Base-by-base conservation (phyloP, 139 green algal species). In the Mychonastes homosphaera region DNA sequence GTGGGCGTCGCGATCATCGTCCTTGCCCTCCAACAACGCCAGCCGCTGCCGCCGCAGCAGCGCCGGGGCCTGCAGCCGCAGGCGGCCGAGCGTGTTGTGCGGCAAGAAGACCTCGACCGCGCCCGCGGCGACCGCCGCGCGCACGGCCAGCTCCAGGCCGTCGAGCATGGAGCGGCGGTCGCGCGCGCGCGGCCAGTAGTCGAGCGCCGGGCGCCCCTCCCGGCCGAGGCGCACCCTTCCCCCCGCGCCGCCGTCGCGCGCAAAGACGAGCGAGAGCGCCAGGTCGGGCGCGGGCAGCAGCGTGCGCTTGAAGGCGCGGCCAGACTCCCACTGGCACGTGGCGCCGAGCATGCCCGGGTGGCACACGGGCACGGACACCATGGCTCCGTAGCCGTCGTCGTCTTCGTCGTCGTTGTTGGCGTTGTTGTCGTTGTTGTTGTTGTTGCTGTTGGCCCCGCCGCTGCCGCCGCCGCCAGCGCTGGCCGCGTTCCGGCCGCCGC, bases 121-220 rank as follows among this genome's bases (percentile, higher is more conserved):
- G 18, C 78, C 79, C 3, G 79, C 79, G 16, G 79, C 78, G 15
- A 48, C 64, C 41, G 83, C 28, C 10, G 67, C 53, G 34, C 60
- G 64, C 49, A 78, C 51, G 2, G 53, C 73, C 35, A 70, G 45
- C 58, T 67, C 63, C 38, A 80, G n/a, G 3, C 72, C 72, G 47
- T 74, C 62, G 1, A 69, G 8, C 30, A 85, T 54, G 23, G 63
- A 63, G 13, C 45, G 40, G 27, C 44, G 13, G 24, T 84, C 79
- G 8, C 16, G 10, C 12, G 53, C 6, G 21, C 34, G 52, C 2
- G 77, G 62, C 36, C 55, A 65, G 72, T 87, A 87, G 29, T 69
- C 40, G 7, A 84, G 28, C 13, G 64, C 40, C 4, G 75, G 71
- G 19, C 41, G 36, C 7, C 75, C 71, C 30, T 60, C 26, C 24